These are phyloP conservation scores for Teunomyces gatunensis DNA, from an alignment of 805 yeast genomes.

Conservation along the genomic window DNA sequence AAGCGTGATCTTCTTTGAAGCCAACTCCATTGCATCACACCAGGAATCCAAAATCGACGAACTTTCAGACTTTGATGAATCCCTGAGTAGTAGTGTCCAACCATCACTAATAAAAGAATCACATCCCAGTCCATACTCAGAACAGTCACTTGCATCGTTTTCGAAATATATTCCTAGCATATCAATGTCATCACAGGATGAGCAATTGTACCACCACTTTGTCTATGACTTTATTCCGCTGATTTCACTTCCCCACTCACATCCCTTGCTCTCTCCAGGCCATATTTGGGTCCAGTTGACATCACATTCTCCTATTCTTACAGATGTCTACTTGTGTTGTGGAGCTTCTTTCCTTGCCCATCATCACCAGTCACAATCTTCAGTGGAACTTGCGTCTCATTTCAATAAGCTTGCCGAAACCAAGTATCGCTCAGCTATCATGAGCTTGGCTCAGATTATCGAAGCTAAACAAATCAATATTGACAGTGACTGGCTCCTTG, in stretches of 20 bases:
- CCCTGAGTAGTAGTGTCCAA: background rate
- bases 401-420: slow-evolving; percentile 8
- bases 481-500: slow-evolving; percentile 38
- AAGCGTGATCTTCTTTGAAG: background rate
- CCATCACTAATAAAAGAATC: background rate
- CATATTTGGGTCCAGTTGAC: slow-evolving; percentile 44
- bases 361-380: slow-evolving; percentile 11
- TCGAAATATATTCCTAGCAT: slow-evolving; percentile 8
- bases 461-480: slow-evolving; percentile 19
- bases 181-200: slow-evolving; percentile 6
- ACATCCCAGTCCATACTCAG: background rate
- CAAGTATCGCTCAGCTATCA: slow-evolving; percentile 8
- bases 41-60: background rate
- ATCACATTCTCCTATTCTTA: slow-evolving; percentile 58
- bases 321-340: slow-evolving; percentile 30
- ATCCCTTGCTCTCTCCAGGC: slow-evolving; percentile 14
- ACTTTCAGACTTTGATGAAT: background rate
- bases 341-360: slow-evolving; percentile 13
- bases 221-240: slow-evolving; percentile 12
- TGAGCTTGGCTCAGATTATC: slow-evolving; percentile 14
- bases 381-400: slow-evolving; percentile 13
- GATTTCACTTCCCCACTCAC: slow-evolving; percentile 15
- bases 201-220: slow-evolving; percentile 12
- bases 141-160: background rate
- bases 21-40: background rate